phyloP scores from a whole-genome alignment of 352 stramenopile genomes.

The Phytophthora uliginosa region DNA sequence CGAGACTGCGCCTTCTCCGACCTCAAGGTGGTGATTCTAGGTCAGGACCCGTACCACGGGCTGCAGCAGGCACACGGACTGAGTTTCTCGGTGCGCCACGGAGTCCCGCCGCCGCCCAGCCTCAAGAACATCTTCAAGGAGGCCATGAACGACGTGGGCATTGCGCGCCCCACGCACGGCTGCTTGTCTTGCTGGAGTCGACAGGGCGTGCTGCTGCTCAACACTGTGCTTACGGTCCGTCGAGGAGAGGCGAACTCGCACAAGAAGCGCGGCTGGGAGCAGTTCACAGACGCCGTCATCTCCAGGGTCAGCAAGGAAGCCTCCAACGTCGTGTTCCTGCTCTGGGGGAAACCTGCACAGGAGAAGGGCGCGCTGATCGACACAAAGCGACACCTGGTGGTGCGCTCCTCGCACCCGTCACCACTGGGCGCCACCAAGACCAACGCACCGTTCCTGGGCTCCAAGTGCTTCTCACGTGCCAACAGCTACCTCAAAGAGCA shows the following conservation, averaged over 20 bases:
- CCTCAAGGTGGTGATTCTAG: constrained; percentile 95
- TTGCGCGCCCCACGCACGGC: constrained; percentile 88
- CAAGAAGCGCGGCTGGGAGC: constrained; percentile 97
- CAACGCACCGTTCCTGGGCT: constrained; percentile 96
- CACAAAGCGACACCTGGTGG: constrained; percentile 78
- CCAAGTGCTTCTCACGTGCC: constrained; percentile 91
- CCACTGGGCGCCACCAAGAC: constrained; percentile 98
- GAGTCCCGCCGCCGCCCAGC: constrained; percentile 93
- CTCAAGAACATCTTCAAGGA: constrained; percentile 99
- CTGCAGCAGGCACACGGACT: constrained; percentile 88
- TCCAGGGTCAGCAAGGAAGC: constrained; percentile 80
- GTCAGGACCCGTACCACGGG: constrained; percentile 94
- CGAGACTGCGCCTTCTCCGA: constrained; percentile 89
- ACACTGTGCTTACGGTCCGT: constrained; percentile 98
- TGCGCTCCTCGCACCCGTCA: constrained; percentile 95
- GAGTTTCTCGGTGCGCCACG: constrained; percentile 93
- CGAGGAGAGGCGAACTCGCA: constrained; percentile 95
- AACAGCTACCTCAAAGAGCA: constrained; percentile 84
- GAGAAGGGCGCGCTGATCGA: constrained; percentile 86
- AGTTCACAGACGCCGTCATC: constrained; percentile 97
- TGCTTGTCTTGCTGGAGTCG: constrained; percentile 94
- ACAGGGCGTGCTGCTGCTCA: constrained; percentile 98
- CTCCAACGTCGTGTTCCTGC: constrained; percentile 96
- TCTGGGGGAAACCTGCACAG: constrained; percentile 98
- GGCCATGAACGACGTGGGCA: constrained; percentile 81